A percentile compares a stretch with the other conserved stretches of the same genome.
These are phyloP conservation scores for Emmonsia crescens DNA, from an alignment of 2,329 filamentous ascomycete genomes.

Conservation along the genomic window DNA sequence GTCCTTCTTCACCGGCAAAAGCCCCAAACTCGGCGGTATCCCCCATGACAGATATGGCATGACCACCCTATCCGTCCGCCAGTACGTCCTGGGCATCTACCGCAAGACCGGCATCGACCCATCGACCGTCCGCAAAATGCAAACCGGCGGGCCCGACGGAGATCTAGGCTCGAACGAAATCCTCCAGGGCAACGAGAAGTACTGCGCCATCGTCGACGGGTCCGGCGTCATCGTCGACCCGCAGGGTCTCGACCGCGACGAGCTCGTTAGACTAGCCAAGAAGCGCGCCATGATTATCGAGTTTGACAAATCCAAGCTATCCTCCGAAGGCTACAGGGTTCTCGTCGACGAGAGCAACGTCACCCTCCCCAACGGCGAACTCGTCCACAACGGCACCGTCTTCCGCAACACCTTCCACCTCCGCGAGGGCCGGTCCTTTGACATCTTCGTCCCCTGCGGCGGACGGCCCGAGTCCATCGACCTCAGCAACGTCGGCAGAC, in stretches of 20 bases:
- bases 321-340: slow-evolving; percentile 77
- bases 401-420: slow-evolving; percentile 99
- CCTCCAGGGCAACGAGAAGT: slow-evolving; percentile 88
- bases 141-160: slow-evolving; percentile 93
- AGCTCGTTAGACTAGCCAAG: slow-evolving; percentile 76
- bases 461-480: slow-evolving; percentile 95
- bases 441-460: slow-evolving; percentile 91
- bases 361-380: slow-evolving; percentile 75
- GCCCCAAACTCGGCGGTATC: slow-evolving; percentile 87
- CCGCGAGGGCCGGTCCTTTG: slow-evolving; percentile 63
- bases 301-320: slow-evolving; percentile 77
- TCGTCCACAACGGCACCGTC: slow-evolving; percentile 78
- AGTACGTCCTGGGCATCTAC: slow-evolving; percentile 95
- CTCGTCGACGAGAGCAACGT: slow-evolving; percentile 84
- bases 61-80: slow-evolving; percentile 92
- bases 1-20: slow-evolving; percentile 99
- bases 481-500: slow-evolving; percentile 69
- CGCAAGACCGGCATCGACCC: slow-evolving; percentile 88
- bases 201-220: slow-evolving; percentile 90
- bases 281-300: slow-evolving; percentile 79
- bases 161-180: slow-evolving; percentile 98
- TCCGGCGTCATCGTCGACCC: slow-evolving; percentile 91
- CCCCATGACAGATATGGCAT: slow-evolving; percentile 95
- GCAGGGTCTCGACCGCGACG: slow-evolving; percentile 71
- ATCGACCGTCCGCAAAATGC: slow-evolving; percentile 77